phyloP scores from a whole-genome alignment of 1,139 yeast species.

The Zhuliangozyma blackwelliae region DNA sequence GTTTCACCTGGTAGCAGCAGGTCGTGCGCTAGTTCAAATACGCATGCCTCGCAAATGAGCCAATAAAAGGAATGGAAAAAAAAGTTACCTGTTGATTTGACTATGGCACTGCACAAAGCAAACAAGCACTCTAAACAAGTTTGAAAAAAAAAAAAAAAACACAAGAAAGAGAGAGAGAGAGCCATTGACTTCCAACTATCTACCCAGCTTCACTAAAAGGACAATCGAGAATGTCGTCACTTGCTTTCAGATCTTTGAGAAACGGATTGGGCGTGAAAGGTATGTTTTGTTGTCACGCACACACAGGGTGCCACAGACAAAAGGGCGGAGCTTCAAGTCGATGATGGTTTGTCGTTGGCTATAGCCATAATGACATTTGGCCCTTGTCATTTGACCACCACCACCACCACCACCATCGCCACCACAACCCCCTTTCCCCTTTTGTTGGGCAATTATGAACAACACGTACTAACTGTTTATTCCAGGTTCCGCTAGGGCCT shows the following conservation, averaged over 20 bases:
- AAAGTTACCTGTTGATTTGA: background rate
- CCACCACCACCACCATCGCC: too few species aligned
- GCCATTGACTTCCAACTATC: too few species aligned
- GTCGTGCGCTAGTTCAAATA: background rate
- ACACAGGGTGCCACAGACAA: too few species aligned
- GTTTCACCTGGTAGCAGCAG: too few species aligned
- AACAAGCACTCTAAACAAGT: background rate
- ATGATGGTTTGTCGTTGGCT: background rate
- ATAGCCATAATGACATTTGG: background rate
- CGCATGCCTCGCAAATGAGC: too few species aligned
- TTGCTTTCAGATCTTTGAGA: slow-evolving; percentile 55
- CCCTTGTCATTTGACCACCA: background rate
- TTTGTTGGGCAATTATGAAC: too few species aligned
- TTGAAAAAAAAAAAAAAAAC: slow-evolving; percentile 7
- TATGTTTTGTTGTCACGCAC: slow-evolving; percentile 17
- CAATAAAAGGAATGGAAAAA: slow-evolving; percentile 21
- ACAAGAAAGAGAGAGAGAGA: too few species aligned
- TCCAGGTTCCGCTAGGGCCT: slow-evolving; percentile 30
- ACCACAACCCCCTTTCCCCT: too few species aligned
- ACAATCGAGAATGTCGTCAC: slow-evolving; percentile 27
- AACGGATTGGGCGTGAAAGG: slow-evolving; percentile 44
- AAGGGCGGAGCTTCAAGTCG: too few species aligned
- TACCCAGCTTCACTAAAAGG: too few species aligned
- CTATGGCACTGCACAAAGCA: slow-evolving; percentile 5
- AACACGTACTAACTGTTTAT: too few species aligned